Percentiles rank a stretch among this genome's conserved stretches.
Conservation (phyloP, 441 rosid genomes). For the Gossypium davidsonii region DNA sequence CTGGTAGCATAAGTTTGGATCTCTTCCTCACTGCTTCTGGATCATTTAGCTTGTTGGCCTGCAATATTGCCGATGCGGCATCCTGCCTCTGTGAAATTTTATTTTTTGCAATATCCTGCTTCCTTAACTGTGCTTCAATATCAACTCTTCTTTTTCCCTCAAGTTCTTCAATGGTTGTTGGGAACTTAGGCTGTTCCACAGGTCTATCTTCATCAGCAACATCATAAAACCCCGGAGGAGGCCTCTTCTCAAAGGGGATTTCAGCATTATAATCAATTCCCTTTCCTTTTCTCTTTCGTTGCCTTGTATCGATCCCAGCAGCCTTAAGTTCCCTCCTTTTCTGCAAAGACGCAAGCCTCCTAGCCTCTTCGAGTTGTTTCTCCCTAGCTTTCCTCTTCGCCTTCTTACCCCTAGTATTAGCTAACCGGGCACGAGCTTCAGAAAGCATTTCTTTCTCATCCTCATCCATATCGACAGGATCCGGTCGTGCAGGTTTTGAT, state of each 20-base stretch:
- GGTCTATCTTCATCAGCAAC: constrained; percentile 83
- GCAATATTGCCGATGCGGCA: constrained; percentile 86
- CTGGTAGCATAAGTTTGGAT: constrained; percentile 90
- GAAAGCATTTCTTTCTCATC: constrained; percentile 99
- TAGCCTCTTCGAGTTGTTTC: constrained; percentile 95
- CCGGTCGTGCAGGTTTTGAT: constrained; percentile 96
- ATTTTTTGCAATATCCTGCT: constrained; percentile 76
- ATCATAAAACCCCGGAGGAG: constrained; percentile 89
- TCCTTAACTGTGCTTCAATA: constrained; percentile 75
- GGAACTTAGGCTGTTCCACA: constrained; percentile 71
- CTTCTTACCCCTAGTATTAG: constrained; percentile 92
- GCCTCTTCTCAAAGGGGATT: constrained; percentile 94
- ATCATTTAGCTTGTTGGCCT: constrained; percentile 94
- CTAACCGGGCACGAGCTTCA: constrained; percentile 92
- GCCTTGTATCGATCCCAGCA: constrained; percentile 80
- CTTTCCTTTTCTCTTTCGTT: constrained; percentile 74
- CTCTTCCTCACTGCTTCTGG: constrained; percentile 91
- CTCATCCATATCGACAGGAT: constrained; percentile 99
- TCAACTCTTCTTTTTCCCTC: constrained; percentile 93
- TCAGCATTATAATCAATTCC: constrained; percentile 94
- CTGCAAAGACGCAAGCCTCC: constrained; percentile 97
- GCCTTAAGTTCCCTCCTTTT: constrained; percentile 96
- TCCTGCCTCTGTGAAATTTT: constrained; percentile 93
- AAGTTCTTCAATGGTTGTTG: constrained; percentile 84
- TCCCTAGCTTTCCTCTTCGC: constrained; percentile 97